Base-by-base conservation (phyloP, 768 basidiomycete genomes). In the Termitomyces sp. region DNA sequence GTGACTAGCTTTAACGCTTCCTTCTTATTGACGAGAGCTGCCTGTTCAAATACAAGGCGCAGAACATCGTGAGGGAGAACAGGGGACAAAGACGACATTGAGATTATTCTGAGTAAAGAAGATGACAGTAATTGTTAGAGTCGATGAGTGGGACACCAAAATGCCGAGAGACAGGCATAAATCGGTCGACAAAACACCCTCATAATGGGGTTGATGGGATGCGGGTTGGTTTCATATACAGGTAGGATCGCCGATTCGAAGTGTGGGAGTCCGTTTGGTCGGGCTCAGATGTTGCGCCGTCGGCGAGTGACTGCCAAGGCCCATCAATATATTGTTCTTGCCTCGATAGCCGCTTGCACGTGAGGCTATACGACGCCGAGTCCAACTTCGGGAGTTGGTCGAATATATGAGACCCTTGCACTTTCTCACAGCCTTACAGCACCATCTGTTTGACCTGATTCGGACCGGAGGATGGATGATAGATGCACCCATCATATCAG, bases 11-110 rank as follows among this genome's bases (percentile, higher is more conserved):
- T 66, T 20, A 69, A 48, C 0, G 73, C 73, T 5, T 68, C 70
- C 39, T 63, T 64, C 38, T 52, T 64, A 52, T 76, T 68, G 13
- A 61, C 36, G 20, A 52, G 53, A 13, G 70, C 66, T 29, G 72
- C 71, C 18, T 64, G 60, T 48, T 76, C 73, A 32, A 76, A 62
- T 13, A 77, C 60, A 18, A 73, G 59, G 23, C 73, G 69, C 18
- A 76, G 56, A 44, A 73, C 58, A 55, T 75, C 75, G 55, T 69
- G 63, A n/a, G 74, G 71, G 53, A 69, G 69, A 50, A 33, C 22
- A 11, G 56, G 56, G 31, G 41, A 25, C 59, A 58, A 52, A 48
- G 53, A 31, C 32, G 38, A 38, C 38, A 59, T 53, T 11, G 16
- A 27, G 12, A 40, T 29, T 49, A 58, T 52, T 5, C 38, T 31